A percentile compares a stretch with the other conserved stretches of the same genome.
Evolutionary conservation across 345 rosid species (phyloP).

Genomic region (Theobroma cacao): DNA sequence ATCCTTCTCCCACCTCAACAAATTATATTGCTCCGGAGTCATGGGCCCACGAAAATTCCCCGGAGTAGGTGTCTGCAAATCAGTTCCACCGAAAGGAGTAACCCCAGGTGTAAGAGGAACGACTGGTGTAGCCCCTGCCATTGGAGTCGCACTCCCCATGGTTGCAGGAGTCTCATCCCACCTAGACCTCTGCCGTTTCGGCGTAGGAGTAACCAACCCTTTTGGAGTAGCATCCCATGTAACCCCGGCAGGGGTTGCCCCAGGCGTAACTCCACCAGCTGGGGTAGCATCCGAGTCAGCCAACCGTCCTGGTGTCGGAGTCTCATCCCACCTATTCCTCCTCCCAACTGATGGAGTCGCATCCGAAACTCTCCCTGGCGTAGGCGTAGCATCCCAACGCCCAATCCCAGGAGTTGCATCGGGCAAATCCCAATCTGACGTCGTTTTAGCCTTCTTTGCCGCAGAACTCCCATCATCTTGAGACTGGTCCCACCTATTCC

Average conservation of each 20-base stretch:
- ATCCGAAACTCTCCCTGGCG: constrained; percentile 77
- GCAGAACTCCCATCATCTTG: constrained; percentile 60
- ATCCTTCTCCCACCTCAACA: constrained; percentile 98
- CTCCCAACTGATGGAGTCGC: constrained; percentile 75
- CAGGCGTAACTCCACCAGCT: constrained; percentile 77
- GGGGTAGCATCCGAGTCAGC: constrained; percentile 95
- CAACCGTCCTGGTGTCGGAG: constrained; percentile 90
- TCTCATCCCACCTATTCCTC: constrained; percentile 97
- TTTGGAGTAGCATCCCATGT: constrained; percentile 95
- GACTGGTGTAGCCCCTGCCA: constrained; percentile 83
- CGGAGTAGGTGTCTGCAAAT: constrained; percentile 91
- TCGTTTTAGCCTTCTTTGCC: constrained; percentile 61
- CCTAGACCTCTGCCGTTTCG: constrained; percentile 88
- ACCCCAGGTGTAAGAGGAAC: constrained; percentile 85
- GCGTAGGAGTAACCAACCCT: constrained; percentile 88
- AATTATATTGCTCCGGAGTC: constrained; percentile 88
- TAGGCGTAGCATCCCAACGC: constrained; percentile 91
- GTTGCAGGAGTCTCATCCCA: constrained; percentile 99
- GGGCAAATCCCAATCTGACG: constrained; percentile 94
- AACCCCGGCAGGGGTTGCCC: constrained; percentile 93
- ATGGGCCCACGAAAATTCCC: constrained; percentile 65
- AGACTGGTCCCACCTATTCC: constrained; percentile 90
- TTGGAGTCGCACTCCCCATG: constrained; percentile 95
- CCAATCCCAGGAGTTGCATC: constrained; percentile 86
- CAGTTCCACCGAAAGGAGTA: constrained; percentile 85